Conservation (phyloP, 163 green algal species). For the Coccomyxa subellipsoidea region DNA sequence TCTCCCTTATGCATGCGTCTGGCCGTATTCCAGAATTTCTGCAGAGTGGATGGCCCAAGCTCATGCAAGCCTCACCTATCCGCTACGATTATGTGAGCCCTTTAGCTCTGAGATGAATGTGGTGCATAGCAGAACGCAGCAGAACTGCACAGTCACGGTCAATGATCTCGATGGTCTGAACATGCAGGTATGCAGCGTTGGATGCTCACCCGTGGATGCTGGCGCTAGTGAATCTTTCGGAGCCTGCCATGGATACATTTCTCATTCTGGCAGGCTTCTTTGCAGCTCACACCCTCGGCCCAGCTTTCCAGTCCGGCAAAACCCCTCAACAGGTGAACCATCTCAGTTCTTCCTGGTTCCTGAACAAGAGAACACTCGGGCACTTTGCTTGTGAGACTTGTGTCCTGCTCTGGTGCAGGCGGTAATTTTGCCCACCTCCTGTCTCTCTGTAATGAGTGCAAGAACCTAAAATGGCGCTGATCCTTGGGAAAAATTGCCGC, state of each 20-base stretch:
- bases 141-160: no score
- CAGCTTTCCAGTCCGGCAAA: neutral
- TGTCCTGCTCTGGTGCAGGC: no score
- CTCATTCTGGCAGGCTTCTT: neutral
- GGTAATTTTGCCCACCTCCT: no score
- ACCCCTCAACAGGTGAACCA: neutral
- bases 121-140: no score
- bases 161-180: no score
- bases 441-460: no score
- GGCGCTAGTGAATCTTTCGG: neutral
- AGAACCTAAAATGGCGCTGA: no score
- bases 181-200: neutral
- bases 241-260: conserved; percentile 2
- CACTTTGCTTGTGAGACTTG: neutral
- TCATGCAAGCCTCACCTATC: neutral
- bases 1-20: neutral
- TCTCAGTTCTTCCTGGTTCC: neutral
- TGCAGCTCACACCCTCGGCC: neutral
- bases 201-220: neutral
- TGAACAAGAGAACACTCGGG: neutral
- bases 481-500: no score
- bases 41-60: neutral
- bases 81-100: neutral
- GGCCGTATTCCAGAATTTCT: neutral
- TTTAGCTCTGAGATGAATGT: no score